These are phyloP conservation scores for Hyphopichia buzzinii DNA, from an alignment of 1,139 yeast genomes.

Conservation along the genomic window DNA sequence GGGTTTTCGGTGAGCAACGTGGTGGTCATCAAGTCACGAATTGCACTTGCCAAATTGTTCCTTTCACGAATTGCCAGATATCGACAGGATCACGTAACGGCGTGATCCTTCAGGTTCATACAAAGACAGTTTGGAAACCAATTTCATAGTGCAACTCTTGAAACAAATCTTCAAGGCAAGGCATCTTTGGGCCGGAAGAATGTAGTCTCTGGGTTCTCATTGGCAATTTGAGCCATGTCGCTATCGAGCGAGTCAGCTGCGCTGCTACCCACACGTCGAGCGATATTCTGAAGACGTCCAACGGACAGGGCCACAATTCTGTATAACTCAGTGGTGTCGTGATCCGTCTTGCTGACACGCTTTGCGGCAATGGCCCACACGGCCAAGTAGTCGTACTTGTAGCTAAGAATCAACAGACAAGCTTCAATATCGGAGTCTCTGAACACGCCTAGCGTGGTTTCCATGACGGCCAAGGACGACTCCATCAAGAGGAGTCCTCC, in stretches of 20 bases:
- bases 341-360: constrained; percentile 2
- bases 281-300: background rate
- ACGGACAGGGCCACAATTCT: background rate
- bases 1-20: no score
- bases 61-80: no score
- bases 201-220: background rate
- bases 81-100: no score
- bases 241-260: background rate
- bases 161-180: no score
- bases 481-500: constrained; percentile 12
- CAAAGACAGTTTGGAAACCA: no score
- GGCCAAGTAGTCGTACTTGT: constrained; percentile 34
- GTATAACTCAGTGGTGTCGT: no score
- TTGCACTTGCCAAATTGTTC: no score
- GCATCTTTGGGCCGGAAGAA: no score
- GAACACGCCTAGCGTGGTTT: constrained; percentile 11
- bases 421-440: constrained; percentile 15
- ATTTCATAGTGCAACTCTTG: no score
- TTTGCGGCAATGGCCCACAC: constrained; percentile 22
- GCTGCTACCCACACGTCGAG: background rate
- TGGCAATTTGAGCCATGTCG: background rate
- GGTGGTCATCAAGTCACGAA: no score
- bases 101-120: no score
- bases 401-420: constrained; percentile 19
- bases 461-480: constrained; percentile 19